A percentile compares a stretch with the other conserved stretches of the same genome.
These are phyloP conservation scores for Dimargaris xerosporica DNA, from an alignment of 192 early-diverging fungal species.

Conservation along the genomic window DNA sequence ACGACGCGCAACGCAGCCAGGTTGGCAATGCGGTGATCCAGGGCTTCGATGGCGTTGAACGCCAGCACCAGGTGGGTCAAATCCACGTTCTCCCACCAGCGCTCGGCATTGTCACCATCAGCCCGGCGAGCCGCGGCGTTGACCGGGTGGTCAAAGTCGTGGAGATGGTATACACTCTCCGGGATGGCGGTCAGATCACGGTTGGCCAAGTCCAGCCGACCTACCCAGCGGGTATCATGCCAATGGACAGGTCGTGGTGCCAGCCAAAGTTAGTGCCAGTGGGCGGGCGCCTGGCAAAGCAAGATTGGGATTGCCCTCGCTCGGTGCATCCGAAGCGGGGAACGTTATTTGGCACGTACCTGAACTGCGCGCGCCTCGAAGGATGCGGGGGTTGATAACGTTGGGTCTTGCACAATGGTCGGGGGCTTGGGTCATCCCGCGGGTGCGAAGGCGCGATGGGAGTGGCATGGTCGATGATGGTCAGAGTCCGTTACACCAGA, in stretches of 20 bases:
- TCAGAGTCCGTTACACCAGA: no score
- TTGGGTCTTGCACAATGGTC: background rate
- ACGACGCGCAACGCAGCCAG: background rate
- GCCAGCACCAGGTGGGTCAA: background rate
- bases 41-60: background rate
- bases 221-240: background rate
- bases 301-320: background rate
- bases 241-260: background rate
- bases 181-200: constrained; percentile 4
- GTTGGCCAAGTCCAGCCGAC: constrained; percentile 2
- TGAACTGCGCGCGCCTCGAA: constrained; percentile 1
- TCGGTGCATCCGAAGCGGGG: background rate
- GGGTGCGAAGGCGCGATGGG: no score
- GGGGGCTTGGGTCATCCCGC: no score
- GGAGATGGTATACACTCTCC: background rate
- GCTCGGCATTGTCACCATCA: background rate
- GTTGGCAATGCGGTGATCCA: constrained; percentile 2
- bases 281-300: background rate
- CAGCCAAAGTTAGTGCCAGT: background rate
- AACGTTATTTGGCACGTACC: background rate
- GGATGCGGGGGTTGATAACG: background rate
- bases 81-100: constrained; percentile 11
- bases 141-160: background rate
- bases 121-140: background rate
- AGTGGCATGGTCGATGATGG: no score